A percentile compares a stretch with the other conserved stretches of the same genome.
phyloP scores from a whole-genome alignment of 176 grass and related monocot species.

The Carex cristatella region DNA sequence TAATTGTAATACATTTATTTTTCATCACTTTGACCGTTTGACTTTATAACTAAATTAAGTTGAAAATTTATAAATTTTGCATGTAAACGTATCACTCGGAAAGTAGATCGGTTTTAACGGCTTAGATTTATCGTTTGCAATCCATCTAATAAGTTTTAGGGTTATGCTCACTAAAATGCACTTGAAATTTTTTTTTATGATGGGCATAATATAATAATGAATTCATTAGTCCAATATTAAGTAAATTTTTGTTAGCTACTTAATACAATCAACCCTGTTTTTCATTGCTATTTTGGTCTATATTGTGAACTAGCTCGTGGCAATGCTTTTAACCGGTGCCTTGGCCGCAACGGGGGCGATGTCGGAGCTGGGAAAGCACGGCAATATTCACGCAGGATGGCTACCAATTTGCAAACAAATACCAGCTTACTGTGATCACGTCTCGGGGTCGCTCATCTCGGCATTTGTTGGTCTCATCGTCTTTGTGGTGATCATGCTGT shows the following conservation, averaged over 20 bases:
- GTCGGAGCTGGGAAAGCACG: slow-evolving; percentile 55
- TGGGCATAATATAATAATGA: background rate
- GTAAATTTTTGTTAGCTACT: background rate
- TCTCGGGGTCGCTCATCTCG: slow-evolving; percentile 58
- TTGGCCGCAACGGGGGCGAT: slow-evolving; percentile 34
- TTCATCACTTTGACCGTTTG: too few relatives aligned
- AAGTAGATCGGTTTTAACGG: too few relatives aligned
- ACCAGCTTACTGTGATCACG: slow-evolving; percentile 43
- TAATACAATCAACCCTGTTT: background rate
- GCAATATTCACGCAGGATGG: slow-evolving; percentile 70
- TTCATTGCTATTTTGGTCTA: background rate
- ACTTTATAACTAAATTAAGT: too few relatives aligned
- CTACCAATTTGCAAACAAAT: slow-evolving; percentile 51
- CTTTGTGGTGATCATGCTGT: slow-evolving; percentile 28
- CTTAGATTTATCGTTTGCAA: too few relatives aligned
- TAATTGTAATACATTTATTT: too few relatives aligned
- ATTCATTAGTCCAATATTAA: background rate
- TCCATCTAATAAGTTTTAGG: too few relatives aligned
- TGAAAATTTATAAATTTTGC: too few relatives aligned
- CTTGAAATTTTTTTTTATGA: background rate
- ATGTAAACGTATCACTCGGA: too few relatives aligned
- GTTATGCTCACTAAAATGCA: too few relatives aligned
- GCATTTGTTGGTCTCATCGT: slow-evolving; percentile 45
- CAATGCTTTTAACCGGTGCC: slow-evolving; percentile 60
- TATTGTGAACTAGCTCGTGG: slow-evolving; percentile 29